These are phyloP conservation scores for Domatiomyces catenatus DNA, from an alignment of 2,329 filamentous ascomycete species.

Conservation along the genomic window DNA sequence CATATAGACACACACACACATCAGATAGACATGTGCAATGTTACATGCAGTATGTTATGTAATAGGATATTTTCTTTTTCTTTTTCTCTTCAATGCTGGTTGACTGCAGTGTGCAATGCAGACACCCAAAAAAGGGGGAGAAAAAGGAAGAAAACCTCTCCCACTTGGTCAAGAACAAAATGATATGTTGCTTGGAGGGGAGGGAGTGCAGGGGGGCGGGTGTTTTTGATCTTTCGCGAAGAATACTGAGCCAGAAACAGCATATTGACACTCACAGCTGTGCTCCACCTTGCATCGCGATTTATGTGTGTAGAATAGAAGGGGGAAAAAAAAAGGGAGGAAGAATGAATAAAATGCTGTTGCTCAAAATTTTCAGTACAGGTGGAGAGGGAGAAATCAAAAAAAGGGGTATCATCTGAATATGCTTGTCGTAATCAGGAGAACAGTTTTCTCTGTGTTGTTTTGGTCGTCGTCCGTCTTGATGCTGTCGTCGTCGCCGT, in stretches of 20 bases:
- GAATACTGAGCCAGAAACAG: slow-evolving; percentile 39
- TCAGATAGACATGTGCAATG: no score
- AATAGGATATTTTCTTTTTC: no score
- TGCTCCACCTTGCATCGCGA: slow-evolving; percentile 39
- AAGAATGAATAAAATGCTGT: not conserved
- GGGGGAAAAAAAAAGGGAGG: not conserved
- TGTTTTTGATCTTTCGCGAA: slow-evolving; percentile 33
- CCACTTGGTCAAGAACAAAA: no score
- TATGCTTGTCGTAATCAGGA: not conserved
- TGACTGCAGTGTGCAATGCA: not conserved
- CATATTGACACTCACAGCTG: slow-evolving; percentile 36
- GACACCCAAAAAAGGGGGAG: no score
- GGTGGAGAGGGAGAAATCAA: not conserved
- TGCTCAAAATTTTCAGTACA: not conserved
- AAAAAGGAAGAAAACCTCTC: no score
- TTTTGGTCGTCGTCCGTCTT: no score
- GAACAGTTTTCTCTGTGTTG: slow-evolving; percentile 8
- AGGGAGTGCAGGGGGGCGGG: no score
- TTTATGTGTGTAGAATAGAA: slow-evolving; percentile 9
- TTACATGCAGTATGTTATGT: no score
- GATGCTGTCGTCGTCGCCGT: not conserved
- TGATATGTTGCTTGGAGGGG: no score
- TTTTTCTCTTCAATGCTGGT: no score
- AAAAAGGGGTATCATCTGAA: not conserved
- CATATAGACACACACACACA: no score